Base-by-base conservation (phyloP, 345 rosid genomes). In the Alliaria petiolata region DNA sequence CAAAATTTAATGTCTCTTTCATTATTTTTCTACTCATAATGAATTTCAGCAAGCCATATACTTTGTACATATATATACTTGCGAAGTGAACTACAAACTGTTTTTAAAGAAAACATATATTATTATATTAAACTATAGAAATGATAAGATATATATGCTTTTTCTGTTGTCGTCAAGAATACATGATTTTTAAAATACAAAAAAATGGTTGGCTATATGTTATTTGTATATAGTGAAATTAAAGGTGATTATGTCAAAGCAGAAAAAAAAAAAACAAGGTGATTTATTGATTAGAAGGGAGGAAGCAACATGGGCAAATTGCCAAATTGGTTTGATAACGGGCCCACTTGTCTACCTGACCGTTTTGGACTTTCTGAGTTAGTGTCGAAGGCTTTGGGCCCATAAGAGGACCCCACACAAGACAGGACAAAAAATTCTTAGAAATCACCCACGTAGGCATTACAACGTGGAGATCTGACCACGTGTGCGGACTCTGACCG, bases 311-410 rank as follows among this genome's bases (percentile, higher is more conserved):
- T 75, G 74, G 58, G 74, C 70, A 68, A 68, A 62, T 75, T 68
- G 70, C 79, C 74, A 75, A 75, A 40, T 75, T 75, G 74, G 74
- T 67, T 75, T 25, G 13, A 19, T 13, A 45, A 54, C 17, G 51
- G 65, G 12, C 65, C 79, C 57, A 51, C 79, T 44, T 68, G 69
- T 61, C 16, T 34, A 68, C 64, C 74, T 75, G 74, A 75, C 58
- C 19, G 3, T 61, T 68, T 75, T 75, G 79, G 79, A 75, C 64
- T 75, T 75, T 75, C 64, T 35, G 69, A 52, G 58, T 53, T 75
- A 67, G 73, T 51, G 73, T 75, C 69, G 5, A 34, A 67, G 34
- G 14, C 34, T 43, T 20, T 51, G 78, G 72, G 49, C 72, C 73
- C 73, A 74, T 65, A 14, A 16, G 12, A 1, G 7, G 67, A 50